Base-by-base conservation (phyloP, 768 basidiomycete species). In the Boletus sensibilis region DNA sequence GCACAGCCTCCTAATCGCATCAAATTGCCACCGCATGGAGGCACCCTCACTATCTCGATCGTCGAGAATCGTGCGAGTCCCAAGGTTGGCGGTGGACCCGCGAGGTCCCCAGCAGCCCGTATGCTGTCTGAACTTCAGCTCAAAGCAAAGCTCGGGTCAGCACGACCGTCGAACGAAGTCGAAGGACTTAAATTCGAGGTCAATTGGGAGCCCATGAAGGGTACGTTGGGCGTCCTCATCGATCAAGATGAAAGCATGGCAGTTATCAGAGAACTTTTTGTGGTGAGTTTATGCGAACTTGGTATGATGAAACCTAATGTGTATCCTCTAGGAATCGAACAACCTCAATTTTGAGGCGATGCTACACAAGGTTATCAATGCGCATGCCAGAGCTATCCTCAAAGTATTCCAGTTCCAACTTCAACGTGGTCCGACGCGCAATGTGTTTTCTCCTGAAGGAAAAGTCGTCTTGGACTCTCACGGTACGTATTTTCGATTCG, bases 331-430 rank as follows among this genome's bases (percentile, higher is more conserved):
- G 92, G 77, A 91, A 63, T 73, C 90, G 34, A 74, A 81, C 52
- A 78, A 86, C 57, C 76, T 94, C 34, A 88, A 93, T 68, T 84
- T 94, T 46, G 88, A 92, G 68, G 76, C 76, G 5, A 73, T 94
- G 59, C 72, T 96, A 23, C 75, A 77, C 47, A 78, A 72, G 40
- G 82, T 87, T 5, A 84, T 92, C 29, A 74, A 83, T 45, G 77
- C 75, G 55, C 94, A 96, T 66, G 80, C 85, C 1, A 76, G 78
- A 45, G 79, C 79, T 12, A 82, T 92, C 56, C 75, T 93, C 40
- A 75, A 71, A 41, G 72, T 78, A 40, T 85, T 86, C 64, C 80
- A 83, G 50, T 55, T 69, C 37, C 81, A 82, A 57, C 75, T 91
- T 4, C 82, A 80, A 61, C 75, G 75, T 37, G 79, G 79, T 13